Base-by-base conservation (phyloP, 371 early-diverging fungal genomes). In the Entomophthora muscae region DNA sequence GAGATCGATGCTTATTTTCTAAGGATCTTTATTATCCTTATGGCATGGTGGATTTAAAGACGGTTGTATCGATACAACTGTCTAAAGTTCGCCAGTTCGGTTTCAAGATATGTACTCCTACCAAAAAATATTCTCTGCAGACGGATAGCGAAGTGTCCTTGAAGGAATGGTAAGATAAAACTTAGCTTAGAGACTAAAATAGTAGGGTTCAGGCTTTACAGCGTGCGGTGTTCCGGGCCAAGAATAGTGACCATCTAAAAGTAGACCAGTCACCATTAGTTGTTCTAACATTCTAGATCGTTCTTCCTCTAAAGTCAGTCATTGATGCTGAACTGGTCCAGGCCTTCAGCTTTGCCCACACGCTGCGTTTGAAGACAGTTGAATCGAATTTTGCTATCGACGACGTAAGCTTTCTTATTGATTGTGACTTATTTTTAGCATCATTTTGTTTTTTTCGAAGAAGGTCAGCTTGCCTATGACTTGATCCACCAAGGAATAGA, bases 11-110 rank as follows among this genome's bases (percentile, higher is more conserved):
- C 17, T 57, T 23, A 28, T 29, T 51, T 24, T 12, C 51, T 24
- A 64, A 79, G 73, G 82, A 86, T 65, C 68, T 76, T 3, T 88
- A 90, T 65, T 83, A 78, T 32, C 88, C 89, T 0, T 66, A 79
- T 55, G 82, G 79, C 0, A 76, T 79, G 26, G 75, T 90, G n/a
- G 79, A 86, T 67, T 71, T 90, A 32, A 88, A 84, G 68, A 64
- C 75, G 61, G 80, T 78, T 0, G 65, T 78, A 10, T 69, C 72
- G 0, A 79, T 86, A 0, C 75, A 75, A 29, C 69, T 71, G 28
- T 76, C 80, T 24, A 70, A 70, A 12, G 12, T 27, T 26, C 68
- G 73, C 62, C 70, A 76, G 53, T 71, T 77, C 66, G 78, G 75
- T 0, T 80, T 88, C 66, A 79, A 72, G 23, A 74, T 87, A 12